These are phyloP conservation scores for Chamaecrista fasciculata DNA, from an alignment of 306 rosid species.

Conservation along the genomic window DNA sequence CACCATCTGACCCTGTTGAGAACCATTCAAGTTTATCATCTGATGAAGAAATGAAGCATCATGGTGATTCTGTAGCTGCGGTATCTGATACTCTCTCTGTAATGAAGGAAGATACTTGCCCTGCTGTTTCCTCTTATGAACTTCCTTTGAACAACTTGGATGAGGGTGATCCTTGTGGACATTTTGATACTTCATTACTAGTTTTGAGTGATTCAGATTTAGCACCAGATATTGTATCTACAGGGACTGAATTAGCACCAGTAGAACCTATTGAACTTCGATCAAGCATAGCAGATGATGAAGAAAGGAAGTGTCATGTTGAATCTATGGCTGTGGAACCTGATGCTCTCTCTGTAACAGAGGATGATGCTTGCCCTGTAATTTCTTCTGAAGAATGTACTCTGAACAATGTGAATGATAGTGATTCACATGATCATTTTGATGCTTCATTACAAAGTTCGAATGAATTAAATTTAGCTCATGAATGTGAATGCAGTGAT, in stretches of 20 bases:
- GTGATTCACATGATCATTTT: conserved; percentile 39
- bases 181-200: conserved; percentile 34
- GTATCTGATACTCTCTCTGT: conserved; percentile 34
- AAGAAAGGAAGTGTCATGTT: conserved; percentile 34
- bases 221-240: conserved; percentile 24
- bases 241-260: conserved; percentile 38
- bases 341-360: conserved; percentile 31
- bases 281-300: conserved; percentile 36
- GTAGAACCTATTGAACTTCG: conserved; percentile 30
- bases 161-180: conserved; percentile 35
- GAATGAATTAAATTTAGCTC: conserved; percentile 38
- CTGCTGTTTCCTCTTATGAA: conserved; percentile 35
- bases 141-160: conserved; percentile 39
- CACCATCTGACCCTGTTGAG: conserved; percentile 31
- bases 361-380: conserved; percentile 33
- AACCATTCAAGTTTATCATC: conserved; percentile 35
- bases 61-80: conserved; percentile 35
- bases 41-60: conserved; percentile 34
- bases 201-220: conserved; percentile 37
- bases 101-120: conserved; percentile 32
- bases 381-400: conserved; percentile 38
- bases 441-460: conserved; percentile 34
- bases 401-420: conserved; percentile 36
- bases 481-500: conserved; percentile 34
- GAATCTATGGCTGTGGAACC: conserved; percentile 33